Conservation (phyloP, 2,329 filamentous ascomycete genomes). For the Talaromyces funiculosus region DNA sequence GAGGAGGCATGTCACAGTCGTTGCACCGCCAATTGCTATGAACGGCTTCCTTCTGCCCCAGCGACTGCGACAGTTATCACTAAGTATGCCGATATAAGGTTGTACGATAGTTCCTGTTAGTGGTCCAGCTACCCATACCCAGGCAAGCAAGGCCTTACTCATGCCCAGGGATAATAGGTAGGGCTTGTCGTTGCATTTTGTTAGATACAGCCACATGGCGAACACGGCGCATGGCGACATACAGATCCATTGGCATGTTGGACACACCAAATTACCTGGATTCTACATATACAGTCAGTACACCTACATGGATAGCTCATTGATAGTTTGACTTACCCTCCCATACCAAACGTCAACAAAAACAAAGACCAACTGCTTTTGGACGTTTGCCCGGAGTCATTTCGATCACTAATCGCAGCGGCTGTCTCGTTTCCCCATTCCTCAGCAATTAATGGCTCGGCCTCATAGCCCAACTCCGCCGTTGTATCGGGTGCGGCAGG, state of each 20-base stretch:
- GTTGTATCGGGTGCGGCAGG: neutral
- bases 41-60: constrained; percentile 80
- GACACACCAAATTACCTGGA: constrained; percentile 94
- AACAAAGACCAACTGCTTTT: constrained; percentile 84
- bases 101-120: constrained; percentile 73
- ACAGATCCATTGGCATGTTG: constrained; percentile 87
- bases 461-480: neutral
- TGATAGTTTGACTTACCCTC: constrained; percentile 44
- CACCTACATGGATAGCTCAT: neutral
- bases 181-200: constrained; percentile 39
- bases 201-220: constrained; percentile 1
- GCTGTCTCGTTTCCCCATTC: neutral
- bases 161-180: constrained; percentile 74
- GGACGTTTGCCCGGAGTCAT: constrained; percentile 47
- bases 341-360: constrained; percentile 77
- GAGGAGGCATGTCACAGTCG: constrained; percentile 64
- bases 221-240: constrained; percentile 23
- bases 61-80: constrained; percentile 66
- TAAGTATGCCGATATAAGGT: constrained; percentile 75
- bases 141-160: constrained; percentile 74
- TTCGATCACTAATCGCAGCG: neutral
- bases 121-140: constrained; percentile 83
- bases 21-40: constrained; percentile 64
- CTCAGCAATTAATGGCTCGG: neutral
- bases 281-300: constrained; percentile 39